These are phyloP conservation scores for Cladosporium cucumerinum DNA, from an alignment of 2,329 filamentous ascomycete species.

Conservation along the genomic window DNA sequence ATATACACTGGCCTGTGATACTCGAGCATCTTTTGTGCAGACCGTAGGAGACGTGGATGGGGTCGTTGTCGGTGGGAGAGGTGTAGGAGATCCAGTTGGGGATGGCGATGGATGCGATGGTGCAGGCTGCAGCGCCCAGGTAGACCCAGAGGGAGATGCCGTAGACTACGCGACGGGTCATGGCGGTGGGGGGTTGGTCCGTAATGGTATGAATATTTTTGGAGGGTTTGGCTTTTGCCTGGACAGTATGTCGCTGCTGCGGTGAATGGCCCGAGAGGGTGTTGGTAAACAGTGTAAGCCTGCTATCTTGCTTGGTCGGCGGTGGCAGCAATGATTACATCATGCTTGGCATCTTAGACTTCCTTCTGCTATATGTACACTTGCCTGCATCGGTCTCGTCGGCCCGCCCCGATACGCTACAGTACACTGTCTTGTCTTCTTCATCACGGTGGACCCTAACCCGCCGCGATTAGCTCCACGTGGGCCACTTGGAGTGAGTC, in stretches of 20 bases:
- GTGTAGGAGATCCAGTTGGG: conserved; percentile 67
- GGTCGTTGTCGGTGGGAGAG: conserved; percentile 36
- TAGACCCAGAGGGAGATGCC: conserved; percentile 48
- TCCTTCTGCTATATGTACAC: not conserved
- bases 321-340: not conserved
- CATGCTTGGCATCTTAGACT: not conserved
- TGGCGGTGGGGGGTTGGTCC: conserved; percentile 24
- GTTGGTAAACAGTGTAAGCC: not conserved
- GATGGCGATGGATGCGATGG: conserved; percentile 64
- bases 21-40: conserved; percentile 79
- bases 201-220: not conserved
- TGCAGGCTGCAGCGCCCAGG: conserved; percentile 63
- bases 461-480: not conserved
- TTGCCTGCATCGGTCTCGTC: no score
- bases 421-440: not conserved
- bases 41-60: conserved; percentile 66
- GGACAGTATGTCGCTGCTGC: not conserved
- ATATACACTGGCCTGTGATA: conserved; percentile 59
- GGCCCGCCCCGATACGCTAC: no score
- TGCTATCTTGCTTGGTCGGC: conserved; percentile 1
- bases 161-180: conserved; percentile 50
- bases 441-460: not conserved
- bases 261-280: not conserved
- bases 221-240: not conserved
- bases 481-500: not conserved